These are phyloP conservation scores for Ophiostoma piceae DNA, from an alignment of 2,329 filamentous ascomycete genomes.

Conservation along the genomic window DNA sequence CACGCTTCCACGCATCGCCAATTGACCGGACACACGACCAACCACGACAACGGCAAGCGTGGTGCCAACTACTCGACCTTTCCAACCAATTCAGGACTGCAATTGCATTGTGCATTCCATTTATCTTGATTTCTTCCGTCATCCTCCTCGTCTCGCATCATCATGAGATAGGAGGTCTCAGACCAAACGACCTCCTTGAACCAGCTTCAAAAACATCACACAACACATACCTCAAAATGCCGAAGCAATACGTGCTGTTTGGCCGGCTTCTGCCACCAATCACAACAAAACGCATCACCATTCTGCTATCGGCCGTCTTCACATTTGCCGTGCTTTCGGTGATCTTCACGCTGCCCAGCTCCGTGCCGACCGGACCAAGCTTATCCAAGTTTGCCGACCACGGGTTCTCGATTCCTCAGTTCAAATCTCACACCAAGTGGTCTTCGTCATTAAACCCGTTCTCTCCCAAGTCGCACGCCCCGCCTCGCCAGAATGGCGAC, in stretches of 20 bases:
- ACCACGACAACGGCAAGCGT: background rate
- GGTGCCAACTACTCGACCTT: background rate
- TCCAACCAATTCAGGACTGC: background rate
- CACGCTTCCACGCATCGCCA: background rate
- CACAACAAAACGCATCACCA: constrained; percentile 47
- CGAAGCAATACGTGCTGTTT: constrained; percentile 43
- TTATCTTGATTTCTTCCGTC: background rate
- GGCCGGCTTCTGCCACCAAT: constrained; percentile 48
- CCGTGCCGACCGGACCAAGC: constrained; percentile 45
- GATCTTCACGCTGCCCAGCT: constrained; percentile 47
- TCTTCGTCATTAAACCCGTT: constrained; percentile 53
- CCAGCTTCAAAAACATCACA: background rate
- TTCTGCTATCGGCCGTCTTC: constrained; percentile 47
- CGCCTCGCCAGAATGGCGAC: constrained; percentile 70
- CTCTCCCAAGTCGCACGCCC: constrained; percentile 62
- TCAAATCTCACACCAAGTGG: constrained; percentile 40
- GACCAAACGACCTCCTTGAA: background rate
- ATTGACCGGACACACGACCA: background rate
- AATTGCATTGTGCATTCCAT: background rate
- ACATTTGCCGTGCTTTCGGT: constrained; percentile 51
- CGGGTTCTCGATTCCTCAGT: constrained; percentile 46
- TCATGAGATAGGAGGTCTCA: constrained; percentile 6
- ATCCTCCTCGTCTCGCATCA: background rate
- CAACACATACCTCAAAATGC: constrained; percentile 36
- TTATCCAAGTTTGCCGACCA: constrained; percentile 47